phyloP scores from a whole-genome alignment of 176 grass and related monocot genomes.

The Areca catechu region DNA sequence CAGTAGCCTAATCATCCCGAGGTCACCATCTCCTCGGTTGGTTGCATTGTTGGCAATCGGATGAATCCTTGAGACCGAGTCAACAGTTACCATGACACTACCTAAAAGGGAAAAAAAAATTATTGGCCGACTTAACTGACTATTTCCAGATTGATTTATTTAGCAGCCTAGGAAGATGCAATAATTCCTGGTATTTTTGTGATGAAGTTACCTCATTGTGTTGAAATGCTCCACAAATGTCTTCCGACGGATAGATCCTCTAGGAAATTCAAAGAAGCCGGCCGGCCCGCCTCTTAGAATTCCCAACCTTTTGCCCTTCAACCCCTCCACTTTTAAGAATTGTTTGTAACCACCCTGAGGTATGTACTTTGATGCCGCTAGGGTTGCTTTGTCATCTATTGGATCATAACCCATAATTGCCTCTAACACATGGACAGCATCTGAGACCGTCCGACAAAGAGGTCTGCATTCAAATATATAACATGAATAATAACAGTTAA shows the following conservation, averaged over 20 bases:
- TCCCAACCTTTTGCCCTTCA: constrained; percentile 40
- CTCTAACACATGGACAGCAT: constrained; percentile 48
- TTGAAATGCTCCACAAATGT: constrained; percentile 35
- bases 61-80: no score
- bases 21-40: no score
- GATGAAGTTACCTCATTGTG: constrained; percentile 26
- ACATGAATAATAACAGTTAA: not conserved
- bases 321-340: constrained; percentile 44
- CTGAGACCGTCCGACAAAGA: constrained; percentile 42
- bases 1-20: no score
- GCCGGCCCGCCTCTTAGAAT: constrained; percentile 20
- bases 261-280: constrained; percentile 24
- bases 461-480: constrained; percentile 26
- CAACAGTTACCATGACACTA: no score
- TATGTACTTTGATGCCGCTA: constrained; percentile 36
- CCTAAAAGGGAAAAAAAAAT: no score
- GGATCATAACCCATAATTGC: constrained; percentile 40
- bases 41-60: no score
- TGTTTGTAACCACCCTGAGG: constrained; percentile 40
- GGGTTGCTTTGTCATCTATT: constrained; percentile 25
- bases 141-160: no score
- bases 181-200: not conserved
- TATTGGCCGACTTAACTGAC: no score
- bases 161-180: not conserved
- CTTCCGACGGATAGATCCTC: constrained; percentile 6